These are phyloP conservation scores for Chaetomium fimeti DNA, from an alignment of 495 filamentous ascomycete species.

Conservation along the genomic window DNA sequence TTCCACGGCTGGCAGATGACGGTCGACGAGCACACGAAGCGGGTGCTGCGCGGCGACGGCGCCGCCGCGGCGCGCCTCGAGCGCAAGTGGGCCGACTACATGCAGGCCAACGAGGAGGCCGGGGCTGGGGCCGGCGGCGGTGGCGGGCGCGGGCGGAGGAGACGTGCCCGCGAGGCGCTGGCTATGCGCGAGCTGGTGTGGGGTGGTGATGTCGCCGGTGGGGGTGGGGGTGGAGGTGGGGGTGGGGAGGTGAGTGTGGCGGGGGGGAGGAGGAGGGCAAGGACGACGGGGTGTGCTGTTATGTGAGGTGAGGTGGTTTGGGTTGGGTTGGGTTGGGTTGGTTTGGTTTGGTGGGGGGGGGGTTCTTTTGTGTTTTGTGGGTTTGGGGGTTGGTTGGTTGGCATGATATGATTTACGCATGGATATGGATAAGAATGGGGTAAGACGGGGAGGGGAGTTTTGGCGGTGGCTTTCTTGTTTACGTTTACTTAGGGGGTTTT, in stretches of 20 bases:
- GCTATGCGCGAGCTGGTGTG: constrained; percentile 73
- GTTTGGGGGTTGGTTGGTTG: background rate
- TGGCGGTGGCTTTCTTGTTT: background rate
- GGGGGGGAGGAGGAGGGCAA: constrained; percentile 49
- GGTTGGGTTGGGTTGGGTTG: background rate
- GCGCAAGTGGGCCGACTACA: constrained; percentile 89
- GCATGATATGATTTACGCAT: background rate
- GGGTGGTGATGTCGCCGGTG: constrained; percentile 33
- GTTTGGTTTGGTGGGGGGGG: background rate
- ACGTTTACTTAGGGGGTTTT: background rate
- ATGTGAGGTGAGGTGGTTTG: constrained; percentile 46
- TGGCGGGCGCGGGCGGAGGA: constrained; percentile 67
- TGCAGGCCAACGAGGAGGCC: constrained; percentile 86
- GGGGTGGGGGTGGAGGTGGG: constrained; percentile 40
- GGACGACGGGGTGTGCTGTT: constrained; percentile 55
- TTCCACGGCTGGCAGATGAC: constrained; percentile 95
- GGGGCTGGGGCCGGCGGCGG: constrained; percentile 59
- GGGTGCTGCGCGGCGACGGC: constrained; percentile 74
- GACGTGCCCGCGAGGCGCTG: constrained; percentile 72
- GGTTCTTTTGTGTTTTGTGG: background rate
- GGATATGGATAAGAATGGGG: background rate
- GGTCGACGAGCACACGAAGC: constrained; percentile 85
- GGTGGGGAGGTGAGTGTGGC: constrained; percentile 6
- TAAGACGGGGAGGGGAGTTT: background rate
- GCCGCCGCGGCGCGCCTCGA: constrained; percentile 70